Base-by-base conservation (phyloP, 2,329 filamentous ascomycete genomes). In the Fusarium duplospermum region DNA sequence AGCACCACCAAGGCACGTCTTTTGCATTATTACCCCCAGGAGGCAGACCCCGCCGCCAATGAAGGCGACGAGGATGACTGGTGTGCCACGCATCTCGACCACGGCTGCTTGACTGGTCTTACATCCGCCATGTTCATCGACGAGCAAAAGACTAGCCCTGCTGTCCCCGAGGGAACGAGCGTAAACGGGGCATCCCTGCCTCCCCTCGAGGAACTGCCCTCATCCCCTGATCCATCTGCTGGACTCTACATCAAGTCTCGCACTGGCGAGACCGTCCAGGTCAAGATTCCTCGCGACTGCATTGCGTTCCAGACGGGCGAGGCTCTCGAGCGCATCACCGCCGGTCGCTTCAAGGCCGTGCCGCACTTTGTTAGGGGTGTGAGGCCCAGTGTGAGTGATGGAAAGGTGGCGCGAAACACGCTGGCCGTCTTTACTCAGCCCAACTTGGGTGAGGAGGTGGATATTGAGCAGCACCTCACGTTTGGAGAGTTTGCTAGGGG, bases 91-190 rank as follows among this genome's bases (percentile, higher is more conserved):
- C 93, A 96, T 81, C 86, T 96, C 66, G 96, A 98, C 82, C 95
- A 98, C 78, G 95, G 96, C 50, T 98, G 96, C 81, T 88, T 99
- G 35, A 99, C 96, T 0, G 96, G 95, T 16, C 87, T 99, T 36
- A 99, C 96, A 0, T 96, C 93, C 3, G 95, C 96, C 76, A 98
- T 98, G 95, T 98, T 97, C 82, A 89, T 98, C 71, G 94, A 98
- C 80, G 96, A 98, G 84, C 83, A 82, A 36, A 80, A 81, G 69
- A 77, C 85, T 71, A 71, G 77, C 67, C 77, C 84, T 42, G 75
- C 83, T 47, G 80, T 84, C 1, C 81, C 81, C 13, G 68, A 74
- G 4, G 73, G 74, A 0, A 70, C 65, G 38, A 68, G 72, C n/a
- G 7, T 70, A 31, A 75, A 69, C 1, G 78, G 77, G 4, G 78